Evolutionary conservation across 192 early-diverging fungal species (phyloP).

Genomic region (Rhizoclosmatium globosum): DNA sequence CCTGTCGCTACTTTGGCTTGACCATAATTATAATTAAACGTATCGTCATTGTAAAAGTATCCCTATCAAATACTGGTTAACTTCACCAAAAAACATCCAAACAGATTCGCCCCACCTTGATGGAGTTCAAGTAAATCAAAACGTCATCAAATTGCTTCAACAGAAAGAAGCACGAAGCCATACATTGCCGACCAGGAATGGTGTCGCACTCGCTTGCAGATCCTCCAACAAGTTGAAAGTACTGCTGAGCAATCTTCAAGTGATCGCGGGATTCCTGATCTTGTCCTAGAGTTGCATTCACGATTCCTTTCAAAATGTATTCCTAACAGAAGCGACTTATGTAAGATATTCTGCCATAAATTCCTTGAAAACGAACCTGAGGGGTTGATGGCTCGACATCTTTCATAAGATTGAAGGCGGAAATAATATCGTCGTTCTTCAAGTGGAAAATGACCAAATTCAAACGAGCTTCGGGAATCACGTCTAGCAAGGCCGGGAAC

Average conservation of each 20-base stretch:
- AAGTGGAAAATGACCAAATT: slow-evolving; percentile 70
- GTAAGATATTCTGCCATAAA: too few relatives aligned
- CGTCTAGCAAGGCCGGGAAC: slow-evolving; percentile 63
- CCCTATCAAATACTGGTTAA: slow-evolving; percentile 40
- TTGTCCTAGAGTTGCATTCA: slow-evolving; percentile 66
- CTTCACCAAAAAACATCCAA: slow-evolving; percentile 2
- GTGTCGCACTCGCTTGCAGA: slow-evolving; percentile 70
- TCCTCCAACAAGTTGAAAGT: slow-evolving; percentile 70
- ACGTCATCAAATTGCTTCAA: slow-evolving; percentile 73
- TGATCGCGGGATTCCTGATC: slow-evolving; percentile 70
- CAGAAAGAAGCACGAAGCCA: slow-evolving; percentile 70
- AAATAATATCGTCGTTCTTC: slow-evolving; percentile 62
- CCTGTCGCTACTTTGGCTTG: slow-evolving; percentile 68
- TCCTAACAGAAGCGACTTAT: slow-evolving; percentile 42
- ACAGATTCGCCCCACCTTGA: slow-evolving; percentile 52
- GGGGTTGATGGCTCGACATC: slow-evolving; percentile 69
- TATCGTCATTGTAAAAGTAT: slow-evolving; percentile 75
- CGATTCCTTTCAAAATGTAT: slow-evolving; percentile 72
- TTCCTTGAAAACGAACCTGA: slow-evolving; percentile 40
- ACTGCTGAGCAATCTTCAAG: slow-evolving; percentile 70
- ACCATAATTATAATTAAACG: slow-evolving; percentile 71
- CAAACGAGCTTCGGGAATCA: slow-evolving; percentile 66
- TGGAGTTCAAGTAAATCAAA: slow-evolving; percentile 67
- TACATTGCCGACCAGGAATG: slow-evolving; percentile 69
- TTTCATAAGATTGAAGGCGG: slow-evolving; percentile 70